Conservation (phyloP, 331 rosid species). For the Phaseolus coccineus region DNA sequence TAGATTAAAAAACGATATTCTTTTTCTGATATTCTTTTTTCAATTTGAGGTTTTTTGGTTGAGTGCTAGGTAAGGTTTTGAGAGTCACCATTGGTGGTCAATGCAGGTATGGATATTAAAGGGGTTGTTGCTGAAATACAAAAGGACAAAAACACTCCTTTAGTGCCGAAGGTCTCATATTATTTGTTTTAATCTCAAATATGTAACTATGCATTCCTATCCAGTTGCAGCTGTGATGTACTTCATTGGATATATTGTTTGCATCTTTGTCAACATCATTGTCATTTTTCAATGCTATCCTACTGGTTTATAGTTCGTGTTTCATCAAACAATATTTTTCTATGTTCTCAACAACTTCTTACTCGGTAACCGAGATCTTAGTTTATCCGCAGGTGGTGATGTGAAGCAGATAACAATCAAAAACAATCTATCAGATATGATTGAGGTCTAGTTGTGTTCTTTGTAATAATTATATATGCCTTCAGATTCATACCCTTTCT, state of each 20-base stretch:
- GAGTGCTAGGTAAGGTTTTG: constrained; percentile 62
- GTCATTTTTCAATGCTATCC: constrained; percentile 39
- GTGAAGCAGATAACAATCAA: constrained; percentile 86
- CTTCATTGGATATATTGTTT: constrained; percentile 43
- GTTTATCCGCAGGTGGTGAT: constrained; percentile 96
- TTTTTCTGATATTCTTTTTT: constrained; percentile 39
- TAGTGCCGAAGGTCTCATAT: constrained; percentile 85
- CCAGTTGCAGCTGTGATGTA: constrained; percentile 38
- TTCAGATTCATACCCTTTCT: constrained; percentile 44
- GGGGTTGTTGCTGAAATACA: constrained; percentile 99
- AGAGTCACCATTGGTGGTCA: constrained; percentile 70
- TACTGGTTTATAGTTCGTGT: constrained; percentile 11
- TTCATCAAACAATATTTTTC: not conserved
- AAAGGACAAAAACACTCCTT: constrained; percentile 93
- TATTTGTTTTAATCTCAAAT: constrained; percentile 47
- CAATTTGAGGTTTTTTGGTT: constrained; percentile 50
- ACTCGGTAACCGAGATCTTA: constrained; percentile 58
- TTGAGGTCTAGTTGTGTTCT: constrained; percentile 83
- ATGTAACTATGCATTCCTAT: constrained; percentile 41
- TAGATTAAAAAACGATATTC: constrained; percentile 22
- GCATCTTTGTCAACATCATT: constrained; percentile 23
- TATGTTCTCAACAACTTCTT: constrained; percentile 39
- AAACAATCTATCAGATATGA: constrained; percentile 72
- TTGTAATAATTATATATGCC: constrained; percentile 44
- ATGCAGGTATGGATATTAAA: constrained; percentile 99